Base-by-base conservation (phyloP, 495 filamentous ascomycete species). In the Friedmanniomyces simplex region DNA sequence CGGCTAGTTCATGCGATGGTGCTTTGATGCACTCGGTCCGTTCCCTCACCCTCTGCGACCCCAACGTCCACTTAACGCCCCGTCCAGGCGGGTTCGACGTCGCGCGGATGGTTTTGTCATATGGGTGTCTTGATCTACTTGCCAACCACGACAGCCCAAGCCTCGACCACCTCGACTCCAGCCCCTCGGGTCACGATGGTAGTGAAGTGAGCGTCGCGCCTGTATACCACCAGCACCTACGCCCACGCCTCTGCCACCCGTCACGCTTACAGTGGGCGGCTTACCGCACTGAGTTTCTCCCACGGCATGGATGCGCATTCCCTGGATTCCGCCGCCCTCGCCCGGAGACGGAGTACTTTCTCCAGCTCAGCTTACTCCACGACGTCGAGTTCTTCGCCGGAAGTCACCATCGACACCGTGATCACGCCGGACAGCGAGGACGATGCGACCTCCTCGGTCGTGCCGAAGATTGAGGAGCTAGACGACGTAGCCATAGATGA, bases 401-500 rank as follows among this genome's bases (percentile, higher is more conserved):
- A 62, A 21, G 11, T 52, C 14, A 43, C 50, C 10, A 24, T 21
- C 16, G 60, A 62, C 34, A 37, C 22, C 7, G 60, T 48, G 32
- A 65, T 62, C 41, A 66, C 66, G 22, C 60, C 66, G 1, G 50
- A 60, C 25, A 54, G 52, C 51, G 50, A 63, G 55, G 64, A 66
- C 34, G 67, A 67, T 30, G 60, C 64, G 16, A 13, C 20, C 39
- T 2, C 56, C 5, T 21, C 48, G 16, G 24, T 54, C 20, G 55
- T 55, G 2, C 66, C 68, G 1, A 73, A 73, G 61, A 59, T 70
- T 26, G 70, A 73, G 50, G 68, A 73, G 58, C 36, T 60, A 5
- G 70, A 73, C 24, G 63, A 70, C 2, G 51, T 55, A 6, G 39
- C 26, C 12, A 25, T 69, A 10, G 61, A 57, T 41, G 62, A 68